Conservation (phyloP, 2,329 filamentous ascomycete genomes). For the Coniochaeta hoffmannii region DNA sequence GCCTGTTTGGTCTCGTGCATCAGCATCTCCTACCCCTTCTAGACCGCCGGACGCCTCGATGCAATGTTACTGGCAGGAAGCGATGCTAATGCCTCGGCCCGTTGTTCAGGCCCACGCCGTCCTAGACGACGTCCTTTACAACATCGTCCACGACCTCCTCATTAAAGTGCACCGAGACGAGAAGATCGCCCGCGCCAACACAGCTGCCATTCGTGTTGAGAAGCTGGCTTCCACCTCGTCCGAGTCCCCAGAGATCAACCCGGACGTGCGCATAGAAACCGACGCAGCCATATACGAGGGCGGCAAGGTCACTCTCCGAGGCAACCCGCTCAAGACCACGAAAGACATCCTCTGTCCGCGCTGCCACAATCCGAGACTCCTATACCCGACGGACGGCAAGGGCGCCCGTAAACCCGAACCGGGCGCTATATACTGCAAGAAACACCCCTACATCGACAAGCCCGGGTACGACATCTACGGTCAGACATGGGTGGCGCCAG, state of each 20-base stretch:
- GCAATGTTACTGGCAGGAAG: neutral
- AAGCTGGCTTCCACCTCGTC: conserved; percentile 51
- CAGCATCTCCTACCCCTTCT: too few relatives aligned
- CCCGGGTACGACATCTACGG: conserved; percentile 75
- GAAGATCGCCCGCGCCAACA: conserved; percentile 63
- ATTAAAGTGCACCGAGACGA: conserved; percentile 71
- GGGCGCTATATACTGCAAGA: conserved; percentile 68
- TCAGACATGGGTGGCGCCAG: conserved; percentile 69
- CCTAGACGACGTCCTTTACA: conserved; percentile 68
- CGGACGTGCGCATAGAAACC: conserved; percentile 54
- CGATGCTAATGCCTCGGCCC: neutral
- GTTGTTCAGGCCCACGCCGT: conserved; percentile 50
- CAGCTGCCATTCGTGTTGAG: conserved; percentile 58
- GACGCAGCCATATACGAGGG: conserved; percentile 65
- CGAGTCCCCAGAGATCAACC: conserved; percentile 45
- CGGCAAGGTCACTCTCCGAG: conserved; percentile 60
- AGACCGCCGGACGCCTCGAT: neutral
- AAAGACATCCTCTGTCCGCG: conserved; percentile 65
- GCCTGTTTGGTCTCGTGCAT: neutral
- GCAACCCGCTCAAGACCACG: conserved; percentile 64
- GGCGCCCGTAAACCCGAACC: conserved; percentile 60
- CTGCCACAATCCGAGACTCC: conserved; percentile 66
- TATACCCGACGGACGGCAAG: conserved; percentile 65
- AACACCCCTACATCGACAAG: conserved; percentile 69
- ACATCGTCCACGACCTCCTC: conserved; percentile 67